Conservation (phyloP, 768 basidiomycete genomes). For the Hypholoma fasciculare region DNA sequence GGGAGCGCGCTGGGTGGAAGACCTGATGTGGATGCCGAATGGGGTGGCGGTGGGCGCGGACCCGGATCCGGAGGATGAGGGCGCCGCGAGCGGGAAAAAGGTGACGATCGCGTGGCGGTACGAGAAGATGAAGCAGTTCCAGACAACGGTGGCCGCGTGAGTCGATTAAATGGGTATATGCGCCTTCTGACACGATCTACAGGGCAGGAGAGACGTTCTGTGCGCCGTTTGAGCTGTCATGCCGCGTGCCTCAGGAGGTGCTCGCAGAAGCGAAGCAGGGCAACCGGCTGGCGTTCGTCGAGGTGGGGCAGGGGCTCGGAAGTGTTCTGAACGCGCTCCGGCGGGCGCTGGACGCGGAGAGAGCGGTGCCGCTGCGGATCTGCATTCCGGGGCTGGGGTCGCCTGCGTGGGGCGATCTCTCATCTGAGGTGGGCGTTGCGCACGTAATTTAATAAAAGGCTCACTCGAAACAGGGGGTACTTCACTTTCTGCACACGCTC, state of each 20-base stretch:
- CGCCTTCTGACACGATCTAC: constrained; percentile 3
- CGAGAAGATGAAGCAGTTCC: constrained; percentile 88
- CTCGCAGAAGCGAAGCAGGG: constrained; percentile 43
- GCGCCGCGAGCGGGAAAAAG: constrained; percentile 36
- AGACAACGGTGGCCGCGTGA: constrained; percentile 64
- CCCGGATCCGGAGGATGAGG: constrained; percentile 30
- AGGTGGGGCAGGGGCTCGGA: constrained; percentile 7
- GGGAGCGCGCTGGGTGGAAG: constrained; percentile 55
- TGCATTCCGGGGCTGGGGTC: constrained; percentile 66
- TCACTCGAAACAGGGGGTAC: constrained; percentile 51
- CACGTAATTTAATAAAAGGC: constrained; percentile 5
- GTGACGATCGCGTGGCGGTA: constrained; percentile 99
- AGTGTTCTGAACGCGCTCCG: constrained; percentile 19
- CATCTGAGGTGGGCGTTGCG: constrained; percentile 45
- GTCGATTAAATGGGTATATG: neutral
- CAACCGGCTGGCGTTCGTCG: constrained; percentile 19
- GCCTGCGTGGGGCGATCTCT: constrained; percentile 67
- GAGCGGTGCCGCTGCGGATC: constrained; percentile 47
- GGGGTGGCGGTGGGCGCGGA: constrained; percentile 6
- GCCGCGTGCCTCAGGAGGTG: constrained; percentile 51
- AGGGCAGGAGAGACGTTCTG: constrained; percentile 66
- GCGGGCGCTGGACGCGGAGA: constrained; percentile 17
- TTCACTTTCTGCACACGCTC: constrained; percentile 72
- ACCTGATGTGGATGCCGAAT: constrained; percentile 80
- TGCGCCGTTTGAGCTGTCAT: constrained; percentile 71